Base-by-base conservation (phyloP, 352 stramenopile species). In the Globisporangium nunn region DNA sequence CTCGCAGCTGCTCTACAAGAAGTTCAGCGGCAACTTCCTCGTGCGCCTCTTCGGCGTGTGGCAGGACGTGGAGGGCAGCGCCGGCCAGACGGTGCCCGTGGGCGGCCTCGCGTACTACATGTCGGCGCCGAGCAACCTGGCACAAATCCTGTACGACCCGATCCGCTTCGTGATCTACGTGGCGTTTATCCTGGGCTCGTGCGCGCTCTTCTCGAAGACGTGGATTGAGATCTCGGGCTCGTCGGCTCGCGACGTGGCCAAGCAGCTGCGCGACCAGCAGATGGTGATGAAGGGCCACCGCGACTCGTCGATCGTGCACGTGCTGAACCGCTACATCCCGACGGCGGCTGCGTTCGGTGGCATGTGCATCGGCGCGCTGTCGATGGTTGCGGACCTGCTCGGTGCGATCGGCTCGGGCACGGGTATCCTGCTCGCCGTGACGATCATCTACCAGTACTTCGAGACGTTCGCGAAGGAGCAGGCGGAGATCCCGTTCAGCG, bases 401-500 rank as follows among this genome's bases (percentile, higher is more conserved):
- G 97, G 97, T 50, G 97, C 97, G 39, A 99, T 99, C 71, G 97
- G 97, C 61, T 99, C 95, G 49, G 97, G 97, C 70, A 99, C 97
- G 8, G 97, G 97, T 80, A 99, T 99, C 72, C 75, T 99, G 63
- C 75, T 99, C 58, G 93, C 93, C 52, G 97, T 99, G 54, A 99
- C 97, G 30, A 99, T 99, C 82, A 99, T 99, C 76, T 99, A 99
- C 85, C 91, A 98, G 75, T 98, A 98, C 78, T 99, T 98, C 67
- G 96, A 99, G 85, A 97, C 93, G 45, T 98, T 98, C 56, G 85
- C 93, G 54, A 97, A 97, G 68, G 95, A 99, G 71, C 81, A 94
- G 61, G 79, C 84, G 7, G 84, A 94, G 61, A 77, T 94, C 55
- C 83, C 83, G 52, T 63, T 93, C 45, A 78, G 76, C 53, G 75